These are phyloP conservation scores for Acidiella bohemica DNA, from an alignment of 495 filamentous ascomycete genomes.

Conservation along the genomic window DNA sequence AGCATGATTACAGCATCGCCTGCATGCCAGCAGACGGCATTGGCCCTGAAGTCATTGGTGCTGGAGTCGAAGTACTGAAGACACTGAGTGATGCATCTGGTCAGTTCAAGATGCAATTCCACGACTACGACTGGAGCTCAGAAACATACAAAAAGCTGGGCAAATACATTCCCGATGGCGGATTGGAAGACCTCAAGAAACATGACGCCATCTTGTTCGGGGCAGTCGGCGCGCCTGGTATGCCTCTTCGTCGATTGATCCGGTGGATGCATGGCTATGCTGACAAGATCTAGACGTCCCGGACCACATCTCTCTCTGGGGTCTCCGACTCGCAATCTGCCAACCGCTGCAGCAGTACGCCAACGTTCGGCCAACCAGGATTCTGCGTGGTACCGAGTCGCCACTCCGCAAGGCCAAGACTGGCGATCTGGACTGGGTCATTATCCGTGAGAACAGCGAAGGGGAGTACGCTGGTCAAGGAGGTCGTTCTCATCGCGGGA, in stretches of 20 bases:
- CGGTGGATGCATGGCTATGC: not conserved
- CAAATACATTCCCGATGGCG: slow-evolving; percentile 29
- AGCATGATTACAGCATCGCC: slow-evolving; percentile 18
- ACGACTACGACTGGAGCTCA: slow-evolving; percentile 29
- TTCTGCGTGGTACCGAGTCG: slow-evolving; percentile 26
- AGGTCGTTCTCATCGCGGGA: slow-evolving; percentile 23
- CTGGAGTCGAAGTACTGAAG: slow-evolving; percentile 27
- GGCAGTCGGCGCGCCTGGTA: slow-evolving; percentile 28
- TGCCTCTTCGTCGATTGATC: not conserved
- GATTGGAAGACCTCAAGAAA: slow-evolving; percentile 27
- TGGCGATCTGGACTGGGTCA: slow-evolving; percentile 30
- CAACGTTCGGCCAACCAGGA: slow-evolving; percentile 30
- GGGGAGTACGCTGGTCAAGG: slow-evolving; percentile 32
- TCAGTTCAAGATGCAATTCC: slow-evolving; percentile 26
- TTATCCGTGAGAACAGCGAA: slow-evolving; percentile 32
- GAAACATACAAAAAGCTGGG: slow-evolving; percentile 25
- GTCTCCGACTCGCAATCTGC: slow-evolving; percentile 32
- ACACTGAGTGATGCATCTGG: slow-evolving; percentile 19
- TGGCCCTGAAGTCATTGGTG: slow-evolving; percentile 29
- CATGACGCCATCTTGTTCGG: slow-evolving; percentile 32
- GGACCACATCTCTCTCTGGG: slow-evolving; percentile 32
- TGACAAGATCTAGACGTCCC: slow-evolving; percentile 18
- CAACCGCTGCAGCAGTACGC: slow-evolving; percentile 31
- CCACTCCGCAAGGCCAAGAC: slow-evolving; percentile 21
- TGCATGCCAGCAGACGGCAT: slow-evolving; percentile 33